A percentile compares a stretch with the other conserved stretches of the same genome.
These are phyloP conservation scores for Fusarium vanettenii DNA, from an alignment of 2,329 filamentous ascomycete genomes.

Conservation along the genomic window DNA sequence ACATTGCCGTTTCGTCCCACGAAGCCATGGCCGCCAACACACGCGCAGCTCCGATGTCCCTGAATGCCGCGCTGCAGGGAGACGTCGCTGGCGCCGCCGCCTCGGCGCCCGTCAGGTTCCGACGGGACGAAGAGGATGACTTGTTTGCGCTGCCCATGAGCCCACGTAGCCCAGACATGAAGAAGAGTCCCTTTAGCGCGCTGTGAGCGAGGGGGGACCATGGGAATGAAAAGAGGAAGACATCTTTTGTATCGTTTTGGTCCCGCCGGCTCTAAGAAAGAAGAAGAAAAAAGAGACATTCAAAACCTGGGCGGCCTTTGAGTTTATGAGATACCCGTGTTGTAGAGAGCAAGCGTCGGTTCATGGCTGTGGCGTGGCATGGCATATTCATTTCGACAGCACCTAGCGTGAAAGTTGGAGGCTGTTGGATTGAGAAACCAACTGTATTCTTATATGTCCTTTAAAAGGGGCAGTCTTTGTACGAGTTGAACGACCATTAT, in stretches of 20 bases:
- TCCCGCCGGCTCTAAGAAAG: not conserved
- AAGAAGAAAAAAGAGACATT: not conserved
- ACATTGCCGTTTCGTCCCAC: slow-evolving; percentile 52
- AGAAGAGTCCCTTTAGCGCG: slow-evolving; percentile 81
- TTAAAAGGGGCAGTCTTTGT: not conserved
- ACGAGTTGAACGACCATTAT: not conserved
- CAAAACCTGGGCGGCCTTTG: not conserved
- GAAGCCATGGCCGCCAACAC: slow-evolving; percentile 44
- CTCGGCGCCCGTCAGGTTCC: slow-evolving; percentile 30
- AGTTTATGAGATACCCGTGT: slow-evolving; percentile 27
- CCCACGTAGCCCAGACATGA: slow-evolving; percentile 87
- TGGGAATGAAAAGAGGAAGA: not conserved
- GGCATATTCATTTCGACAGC: not conserved
- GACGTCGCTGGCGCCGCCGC: slow-evolving; percentile 27
- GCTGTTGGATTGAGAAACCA: not conserved
- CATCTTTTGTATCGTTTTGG: not conserved
- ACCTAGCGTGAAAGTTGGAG: not conserved
- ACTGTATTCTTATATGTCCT: not conserved
- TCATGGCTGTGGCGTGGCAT: not conserved
- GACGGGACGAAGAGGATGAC: slow-evolving; percentile 71
- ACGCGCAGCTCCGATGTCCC: slow-evolving; percentile 45
- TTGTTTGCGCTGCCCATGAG: slow-evolving; percentile 90
- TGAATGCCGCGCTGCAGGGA: slow-evolving; percentile 47
- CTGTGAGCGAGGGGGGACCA: slow-evolving; percentile 39
- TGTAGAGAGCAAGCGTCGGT: slow-evolving; percentile 28